Percentiles rank a stretch among this genome's conserved stretches.
Conservation (phyloP, 108 stramenopile species). For the Fragilaria crotonensis region DNA sequence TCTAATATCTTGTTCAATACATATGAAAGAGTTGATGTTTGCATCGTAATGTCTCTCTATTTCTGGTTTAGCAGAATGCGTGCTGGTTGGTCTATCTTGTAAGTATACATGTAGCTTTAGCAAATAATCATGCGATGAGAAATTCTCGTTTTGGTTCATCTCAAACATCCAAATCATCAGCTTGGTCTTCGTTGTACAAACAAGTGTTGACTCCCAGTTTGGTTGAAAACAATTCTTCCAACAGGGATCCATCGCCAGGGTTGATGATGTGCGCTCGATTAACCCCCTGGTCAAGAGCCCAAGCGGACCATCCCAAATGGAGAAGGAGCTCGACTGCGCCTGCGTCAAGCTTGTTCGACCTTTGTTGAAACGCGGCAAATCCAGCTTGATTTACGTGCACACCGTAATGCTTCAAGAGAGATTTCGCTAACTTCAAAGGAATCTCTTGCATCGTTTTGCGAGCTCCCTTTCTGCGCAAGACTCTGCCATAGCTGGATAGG, state of each 20-base stretch:
- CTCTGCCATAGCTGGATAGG: conserved; percentile 36
- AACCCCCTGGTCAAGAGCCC: conserved; percentile 47
- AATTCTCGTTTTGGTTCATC: no score
- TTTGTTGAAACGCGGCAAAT: conserved; percentile 18
- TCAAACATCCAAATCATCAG: conserved; percentile 1
- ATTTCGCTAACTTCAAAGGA: conserved; percentile 10
- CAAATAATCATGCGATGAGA: no score
- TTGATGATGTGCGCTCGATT: conserved; percentile 57
- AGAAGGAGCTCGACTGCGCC: conserved; percentile 23
- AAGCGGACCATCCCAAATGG: conserved; percentile 54
- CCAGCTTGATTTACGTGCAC: conserved; percentile 14
- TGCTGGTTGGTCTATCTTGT: no score
- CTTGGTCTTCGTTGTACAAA: conserved; percentile 40
- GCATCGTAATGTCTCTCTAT: no score
- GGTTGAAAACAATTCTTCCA: conserved; percentile 53
- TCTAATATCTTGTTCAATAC: no score
- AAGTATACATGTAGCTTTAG: no score
- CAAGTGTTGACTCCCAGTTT: conserved; percentile 53
- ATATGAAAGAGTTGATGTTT: no score
- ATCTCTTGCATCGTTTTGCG: conserved; percentile 32
- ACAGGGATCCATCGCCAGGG: conserved; percentile 47
- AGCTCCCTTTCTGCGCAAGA: conserved; percentile 22
- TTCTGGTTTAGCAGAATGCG: no score
- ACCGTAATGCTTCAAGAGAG: conserved; percentile 13
- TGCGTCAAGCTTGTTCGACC: not conserved